Percentiles rank a stretch among this genome's conserved stretches.
phyloP scores from a whole-genome alignment of 768 basidiomycete species.

The Leccinum aurantiacum region DNA sequence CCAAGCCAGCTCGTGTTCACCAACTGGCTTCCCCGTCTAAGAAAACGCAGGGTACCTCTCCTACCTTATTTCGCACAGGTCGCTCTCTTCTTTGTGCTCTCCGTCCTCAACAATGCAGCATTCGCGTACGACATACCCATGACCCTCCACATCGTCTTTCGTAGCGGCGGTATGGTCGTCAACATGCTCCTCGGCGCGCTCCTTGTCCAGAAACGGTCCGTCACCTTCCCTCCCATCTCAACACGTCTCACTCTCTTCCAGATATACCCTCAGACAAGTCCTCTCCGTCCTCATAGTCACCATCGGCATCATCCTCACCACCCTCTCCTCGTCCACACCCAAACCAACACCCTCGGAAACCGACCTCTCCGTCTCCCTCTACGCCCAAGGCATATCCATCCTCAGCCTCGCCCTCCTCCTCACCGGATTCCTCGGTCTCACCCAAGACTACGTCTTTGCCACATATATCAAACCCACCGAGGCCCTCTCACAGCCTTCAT shows the following conservation, averaged over 20 bases:
- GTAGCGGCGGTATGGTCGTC: constrained; percentile 82
- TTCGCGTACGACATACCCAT: constrained; percentile 88
- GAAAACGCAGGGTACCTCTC: constrained; percentile 67
- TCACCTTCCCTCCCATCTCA: constrained; percentile 8
- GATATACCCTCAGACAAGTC: constrained; percentile 65
- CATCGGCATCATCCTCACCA: constrained; percentile 74
- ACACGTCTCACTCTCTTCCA: constrained; percentile 28
- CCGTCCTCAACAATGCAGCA: constrained; percentile 86
- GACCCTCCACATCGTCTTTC: constrained; percentile 91
- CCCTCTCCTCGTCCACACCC: constrained; percentile 65
- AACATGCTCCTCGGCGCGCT: constrained; percentile 81
- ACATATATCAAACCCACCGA: constrained; percentile 39
- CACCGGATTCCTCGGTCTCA: constrained; percentile 77
- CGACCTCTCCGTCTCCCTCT: constrained; percentile 33
- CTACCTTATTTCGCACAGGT: constrained; percentile 78
- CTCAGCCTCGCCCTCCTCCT: constrained; percentile 76
- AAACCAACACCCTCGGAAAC: constrained; percentile 2
- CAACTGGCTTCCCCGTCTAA: constrained; percentile 45
- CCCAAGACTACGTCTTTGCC: constrained; percentile 78
- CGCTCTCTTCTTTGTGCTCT: constrained; percentile 73
- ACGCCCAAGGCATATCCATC: constrained; percentile 70
- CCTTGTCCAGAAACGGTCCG: constrained; percentile 61
- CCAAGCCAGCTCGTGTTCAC: constrained; percentile 52
- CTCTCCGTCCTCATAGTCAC: constrained; percentile 80
- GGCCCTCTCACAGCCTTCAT: constrained; percentile 39